These are phyloP conservation scores for Anastatica hierochuntica DNA, from an alignment of 345 rosid genomes.

Conservation along the genomic window DNA sequence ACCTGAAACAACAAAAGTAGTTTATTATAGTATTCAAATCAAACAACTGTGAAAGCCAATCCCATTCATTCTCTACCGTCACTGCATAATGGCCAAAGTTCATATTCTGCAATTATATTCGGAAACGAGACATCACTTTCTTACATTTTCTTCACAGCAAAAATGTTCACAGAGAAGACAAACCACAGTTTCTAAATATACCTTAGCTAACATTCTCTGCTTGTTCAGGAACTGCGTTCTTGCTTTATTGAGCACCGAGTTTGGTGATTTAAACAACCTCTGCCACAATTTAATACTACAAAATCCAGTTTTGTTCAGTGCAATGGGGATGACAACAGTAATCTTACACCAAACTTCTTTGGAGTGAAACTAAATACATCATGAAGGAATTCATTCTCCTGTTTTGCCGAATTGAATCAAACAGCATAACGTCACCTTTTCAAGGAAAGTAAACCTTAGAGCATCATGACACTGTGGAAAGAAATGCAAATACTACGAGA, in stretches of 20 bases:
- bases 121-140: neutral
- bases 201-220: conserved; percentile 80
- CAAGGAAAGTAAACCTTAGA: neutral
- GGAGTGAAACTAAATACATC: conserved; percentile 71
- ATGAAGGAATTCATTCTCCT: conserved; percentile 88
- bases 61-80: conserved; percentile 13
- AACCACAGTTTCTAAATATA: neutral
- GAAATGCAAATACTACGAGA: neutral
- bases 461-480: neutral
- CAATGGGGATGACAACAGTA: neutral
- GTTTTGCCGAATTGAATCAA: too few relatives aligned
- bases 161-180: neutral
- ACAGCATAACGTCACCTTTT: neutral
- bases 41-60: too few relatives aligned
- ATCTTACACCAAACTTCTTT: conserved; percentile 40
- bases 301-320: neutral
- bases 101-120: conserved; percentile 21
- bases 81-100: conserved; percentile 25
- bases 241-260: conserved; percentile 69
- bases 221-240: conserved; percentile 74
- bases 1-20: too few relatives aligned
- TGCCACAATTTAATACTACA: conserved; percentile 27
- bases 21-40: too few relatives aligned
- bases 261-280: conserved; percentile 74
- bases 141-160: neutral